Evolutionary conservation across 768 basidiomycete genomes (phyloP), one percentile per base, ranked within the genome.

Genomic region (Suillus ampliporus): DNA sequence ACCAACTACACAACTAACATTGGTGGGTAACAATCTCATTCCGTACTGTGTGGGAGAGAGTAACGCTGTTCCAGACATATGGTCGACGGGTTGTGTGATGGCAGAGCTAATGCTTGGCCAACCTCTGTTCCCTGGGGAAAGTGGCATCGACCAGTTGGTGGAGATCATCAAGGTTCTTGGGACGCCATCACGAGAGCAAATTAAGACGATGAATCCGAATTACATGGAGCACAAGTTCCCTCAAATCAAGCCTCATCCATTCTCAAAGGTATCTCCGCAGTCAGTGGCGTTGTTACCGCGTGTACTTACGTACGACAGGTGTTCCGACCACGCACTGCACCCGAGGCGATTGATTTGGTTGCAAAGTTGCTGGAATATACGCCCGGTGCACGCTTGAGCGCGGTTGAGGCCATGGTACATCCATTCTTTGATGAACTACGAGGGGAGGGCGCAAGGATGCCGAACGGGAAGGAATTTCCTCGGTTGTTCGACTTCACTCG

Each of bases 161-260:
- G 97, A 99, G 80, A 99, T 99, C 70, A 99, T 99, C 89, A 99
- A 99, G 78, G 95, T 99, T 48, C 87, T 99, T 59, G 97, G 97
- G 17, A 99, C 97, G 23, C 97, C 97, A 3, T 96, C 97, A 63
- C 84, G 97, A 68, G 97, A 99, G 75, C 97, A 99, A 78, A 99
- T 99, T 86, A 99, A 99, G 89, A 99, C 97, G 69, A 99, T 99
- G 97, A 99, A 99, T 79, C 97, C 97, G 60, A 99, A 99, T 82
- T 99, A 99, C 80, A 99, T 99, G 97, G 97, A 99, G 75, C 97
- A 99, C 87, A 98, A 99, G 79, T 99, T 99, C 83, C 97, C 97
- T 2, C 97, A 99, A 79, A 99, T 99, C 83, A 95, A 97, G 76
- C 95, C 96, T n/a, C 97, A 99, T 74, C 96, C 96, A 0, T 99